Percentiles rank a stretch among this genome's conserved stretches.
Conservation (phyloP, 768 basidiomycete species). For the Suillus plorans region DNA sequence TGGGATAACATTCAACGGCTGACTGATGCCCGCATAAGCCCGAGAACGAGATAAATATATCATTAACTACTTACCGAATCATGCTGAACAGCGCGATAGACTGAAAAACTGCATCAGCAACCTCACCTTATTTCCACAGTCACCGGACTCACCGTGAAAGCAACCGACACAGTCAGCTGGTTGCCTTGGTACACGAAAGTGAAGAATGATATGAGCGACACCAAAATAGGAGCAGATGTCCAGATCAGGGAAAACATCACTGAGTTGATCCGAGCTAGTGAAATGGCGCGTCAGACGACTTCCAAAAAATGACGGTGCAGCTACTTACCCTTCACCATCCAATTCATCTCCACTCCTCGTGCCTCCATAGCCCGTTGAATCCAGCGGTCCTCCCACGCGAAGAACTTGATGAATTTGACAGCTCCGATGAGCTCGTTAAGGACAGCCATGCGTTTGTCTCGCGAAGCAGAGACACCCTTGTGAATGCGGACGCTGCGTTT, state of each 20-base stretch:
- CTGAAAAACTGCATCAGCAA: slow-evolving; percentile 27
- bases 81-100: slow-evolving; percentile 83
- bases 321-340: slow-evolving; percentile 4
- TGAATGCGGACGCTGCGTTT: slow-evolving; percentile 37
- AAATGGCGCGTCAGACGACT: neutral
- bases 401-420: slow-evolving; percentile 43
- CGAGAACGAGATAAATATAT: neutral
- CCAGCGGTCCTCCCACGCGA: slow-evolving; percentile 45
- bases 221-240: slow-evolving; percentile 72
- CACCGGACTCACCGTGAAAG: slow-evolving; percentile 67
- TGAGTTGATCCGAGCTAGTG: slow-evolving; percentile 64
- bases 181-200: slow-evolving; percentile 71
- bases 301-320: neutral
- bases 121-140: neutral
- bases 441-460: slow-evolving; percentile 44
- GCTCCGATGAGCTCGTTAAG: slow-evolving; percentile 46
- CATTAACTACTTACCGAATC: slow-evolving; percentile 54
- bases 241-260: slow-evolving; percentile 73
- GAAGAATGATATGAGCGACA: slow-evolving; percentile 80
- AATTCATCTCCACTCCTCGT: slow-evolving; percentile 53
- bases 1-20: slow-evolving; percentile 79
- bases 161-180: slow-evolving; percentile 72
- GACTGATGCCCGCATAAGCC: slow-evolving; percentile 30
- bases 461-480: slow-evolving; percentile 31
- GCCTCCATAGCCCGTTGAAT: slow-evolving; percentile 42